phyloP scores from a whole-genome alignment of 2,329 filamentous ascomycete genomes.

The Calonectria naviculata region DNA sequence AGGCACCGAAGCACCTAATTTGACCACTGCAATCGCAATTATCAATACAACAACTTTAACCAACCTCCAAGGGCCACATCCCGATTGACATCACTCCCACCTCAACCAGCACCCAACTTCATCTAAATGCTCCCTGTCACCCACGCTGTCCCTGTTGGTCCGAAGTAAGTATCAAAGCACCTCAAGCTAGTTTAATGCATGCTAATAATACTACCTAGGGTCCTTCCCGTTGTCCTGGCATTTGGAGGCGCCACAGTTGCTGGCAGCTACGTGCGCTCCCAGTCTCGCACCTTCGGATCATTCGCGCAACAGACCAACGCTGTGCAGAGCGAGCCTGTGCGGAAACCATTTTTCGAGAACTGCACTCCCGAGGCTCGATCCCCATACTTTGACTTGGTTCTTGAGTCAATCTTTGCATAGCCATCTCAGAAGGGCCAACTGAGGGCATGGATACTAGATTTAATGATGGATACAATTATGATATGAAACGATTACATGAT shows the following conservation, averaged over 20 bases:
- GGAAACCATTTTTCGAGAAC: slow-evolving; percentile 1
- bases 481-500: background rate
- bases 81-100: background rate
- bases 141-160: slow-evolving; percentile 14
- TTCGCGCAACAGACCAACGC: slow-evolving; percentile 16
- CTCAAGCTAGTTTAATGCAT: background rate
- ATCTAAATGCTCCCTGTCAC: slow-evolving; percentile 34
- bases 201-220: slow-evolving; percentile 20
- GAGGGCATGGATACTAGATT: background rate
- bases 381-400: slow-evolving; percentile 28
- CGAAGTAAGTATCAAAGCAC: slow-evolving; percentile 24
- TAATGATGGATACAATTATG: background rate
- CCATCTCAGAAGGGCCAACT: background rate
- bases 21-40: background rate
- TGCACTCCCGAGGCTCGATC: slow-evolving; percentile 21
- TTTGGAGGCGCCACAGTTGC: slow-evolving; percentile 35
- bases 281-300: background rate
- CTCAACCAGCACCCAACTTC: background rate
- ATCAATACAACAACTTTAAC: background rate
- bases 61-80: background rate
- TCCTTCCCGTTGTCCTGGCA: slow-evolving; percentile 34
- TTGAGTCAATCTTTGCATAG: slow-evolving; percentile 38
- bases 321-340: slow-evolving; percentile 13
- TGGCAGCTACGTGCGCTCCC: slow-evolving; percentile 25
- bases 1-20: background rate